Evolutionary conservation across 345 rosid genomes (phyloP).

Genomic region (Populus pruinosa): DNA sequence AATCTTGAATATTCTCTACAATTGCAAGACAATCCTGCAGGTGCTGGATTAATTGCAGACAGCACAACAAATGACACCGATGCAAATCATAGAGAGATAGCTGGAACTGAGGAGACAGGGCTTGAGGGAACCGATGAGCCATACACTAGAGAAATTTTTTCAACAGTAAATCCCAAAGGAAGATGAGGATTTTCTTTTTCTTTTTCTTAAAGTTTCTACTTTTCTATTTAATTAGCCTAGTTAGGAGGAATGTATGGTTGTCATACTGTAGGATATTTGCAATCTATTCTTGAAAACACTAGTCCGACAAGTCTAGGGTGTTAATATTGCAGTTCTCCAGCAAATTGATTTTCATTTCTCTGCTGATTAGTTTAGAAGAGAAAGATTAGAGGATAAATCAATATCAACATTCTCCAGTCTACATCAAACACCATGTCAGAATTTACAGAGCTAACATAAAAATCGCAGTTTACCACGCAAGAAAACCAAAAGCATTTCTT

Average conservation of each 20-base stretch:
- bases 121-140: slow-evolving; percentile 15
- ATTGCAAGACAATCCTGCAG: slow-evolving; percentile 27
- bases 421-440: neutral
- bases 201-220: neutral
- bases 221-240: neutral
- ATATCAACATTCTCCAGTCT: neutral
- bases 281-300: neutral
- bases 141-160: slow-evolving; percentile 17
- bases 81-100: slow-evolving; percentile 8
- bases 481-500: neutral
- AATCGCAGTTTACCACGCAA: neutral
- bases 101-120: slow-evolving; percentile 22
- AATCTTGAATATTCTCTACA: slow-evolving; percentile 28
- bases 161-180: slow-evolving; percentile 38
- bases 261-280: neutral
- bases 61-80: slow-evolving; percentile 10
- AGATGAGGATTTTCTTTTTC: slow-evolving; percentile 24
- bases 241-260: neutral
- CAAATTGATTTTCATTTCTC: too few relatives aligned
- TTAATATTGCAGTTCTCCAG: neutral
- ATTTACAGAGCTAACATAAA: neutral
- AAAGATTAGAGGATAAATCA: neutral
- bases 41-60: slow-evolving; percentile 11
- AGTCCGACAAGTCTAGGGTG: neutral
- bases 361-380: neutral